Evolutionary conservation across 305 asterid species (phyloP).

Genomic region (Solanum hybrid): DNA sequence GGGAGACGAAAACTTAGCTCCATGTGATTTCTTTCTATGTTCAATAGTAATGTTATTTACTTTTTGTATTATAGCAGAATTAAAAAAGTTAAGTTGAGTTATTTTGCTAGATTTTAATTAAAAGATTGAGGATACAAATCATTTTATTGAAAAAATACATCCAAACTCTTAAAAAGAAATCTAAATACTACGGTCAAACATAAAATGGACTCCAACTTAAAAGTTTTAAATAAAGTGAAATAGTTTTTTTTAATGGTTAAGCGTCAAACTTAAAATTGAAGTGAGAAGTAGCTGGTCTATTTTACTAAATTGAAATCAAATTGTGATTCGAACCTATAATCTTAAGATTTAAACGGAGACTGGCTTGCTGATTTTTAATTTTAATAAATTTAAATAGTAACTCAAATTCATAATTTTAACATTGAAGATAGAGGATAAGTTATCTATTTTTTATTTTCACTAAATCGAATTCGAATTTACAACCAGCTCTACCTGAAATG

Average conservation of each 20-base stretch:
- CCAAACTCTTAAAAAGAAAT: background rate
- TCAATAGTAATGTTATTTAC: background rate
- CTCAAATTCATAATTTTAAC: background rate
- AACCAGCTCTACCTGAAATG: background rate
- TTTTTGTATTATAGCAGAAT: background rate
- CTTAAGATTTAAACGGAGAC: rapidly evolving
- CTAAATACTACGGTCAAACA: background rate
- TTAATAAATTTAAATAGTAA: no score
- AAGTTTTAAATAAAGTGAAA: background rate
- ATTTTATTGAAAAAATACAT: background rate
- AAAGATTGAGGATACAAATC: no score
- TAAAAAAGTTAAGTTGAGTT: background rate
- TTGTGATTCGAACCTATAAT: background rate
- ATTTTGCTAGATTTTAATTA: background rate
- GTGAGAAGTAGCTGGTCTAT: background rate
- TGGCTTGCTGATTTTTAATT: no score
- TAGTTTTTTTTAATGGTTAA: no score
- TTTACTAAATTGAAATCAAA: background rate
- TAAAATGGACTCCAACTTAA: no score
- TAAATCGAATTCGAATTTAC: background rate
- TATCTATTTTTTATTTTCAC: background rate
- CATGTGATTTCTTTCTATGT: background rate
- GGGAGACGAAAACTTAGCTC: background rate
- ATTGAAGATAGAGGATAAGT: background rate
- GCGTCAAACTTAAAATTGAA: no score